Percentiles rank a stretch among this genome's conserved stretches.
Conservation (phyloP, 306 rosid species). For the Benincasa hispida region DNA sequence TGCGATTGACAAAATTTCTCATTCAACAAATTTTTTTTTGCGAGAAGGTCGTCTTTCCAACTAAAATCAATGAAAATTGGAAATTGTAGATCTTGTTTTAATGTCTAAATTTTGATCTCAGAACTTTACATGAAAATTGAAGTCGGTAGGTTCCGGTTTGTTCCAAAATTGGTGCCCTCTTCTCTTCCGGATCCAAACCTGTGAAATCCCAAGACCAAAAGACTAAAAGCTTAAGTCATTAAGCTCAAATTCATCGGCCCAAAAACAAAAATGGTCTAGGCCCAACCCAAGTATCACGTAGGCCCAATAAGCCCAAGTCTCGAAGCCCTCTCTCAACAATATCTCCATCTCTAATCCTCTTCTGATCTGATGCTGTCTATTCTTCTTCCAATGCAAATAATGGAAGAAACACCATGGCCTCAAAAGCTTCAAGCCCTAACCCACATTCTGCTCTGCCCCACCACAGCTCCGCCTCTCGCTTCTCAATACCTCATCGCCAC, state of each 20-base stretch:
- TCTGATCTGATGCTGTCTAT: not conserved
- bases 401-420: slow-evolving; percentile 53
- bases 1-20: too few relatives aligned
- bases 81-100: too few relatives aligned
- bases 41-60: too few relatives aligned
- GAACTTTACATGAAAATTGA: too few relatives aligned
- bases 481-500: slow-evolving; percentile 57
- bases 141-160: too few relatives aligned
- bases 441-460: slow-evolving; percentile 65
- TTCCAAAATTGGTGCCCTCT: too few relatives aligned
- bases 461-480: slow-evolving; percentile 44
- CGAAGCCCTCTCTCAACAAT: too few relatives aligned
- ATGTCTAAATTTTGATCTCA: too few relatives aligned
- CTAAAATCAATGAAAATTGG: too few relatives aligned
- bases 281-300: too few relatives aligned
- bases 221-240: not conserved
- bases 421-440: slow-evolving; percentile 50
- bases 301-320: not conserved
- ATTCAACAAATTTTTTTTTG: too few relatives aligned
- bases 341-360: not conserved
- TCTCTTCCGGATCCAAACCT: too few relatives aligned
- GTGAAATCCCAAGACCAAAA: not conserved
- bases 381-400: not conserved
- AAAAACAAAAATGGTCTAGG: not conserved
- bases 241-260: not conserved